A percentile compares a stretch with the other conserved stretches of the same genome.
These are phyloP conservation scores for Ceratonia siliqua DNA, from an alignment of 306 rosid genomes.

Conservation along the genomic window DNA sequence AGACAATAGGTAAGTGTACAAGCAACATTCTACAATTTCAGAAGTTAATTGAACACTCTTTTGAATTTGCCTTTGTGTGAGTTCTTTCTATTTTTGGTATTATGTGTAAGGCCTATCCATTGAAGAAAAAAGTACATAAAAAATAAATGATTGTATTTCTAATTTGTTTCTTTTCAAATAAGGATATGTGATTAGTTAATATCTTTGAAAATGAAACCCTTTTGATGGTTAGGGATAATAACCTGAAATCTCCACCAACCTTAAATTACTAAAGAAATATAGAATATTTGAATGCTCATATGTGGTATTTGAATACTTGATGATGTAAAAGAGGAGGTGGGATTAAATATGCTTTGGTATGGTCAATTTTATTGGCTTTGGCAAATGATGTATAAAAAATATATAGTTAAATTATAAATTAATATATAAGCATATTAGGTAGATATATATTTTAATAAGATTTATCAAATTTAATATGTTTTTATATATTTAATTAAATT, in stretches of 20 bases:
- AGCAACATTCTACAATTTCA: not conserved
- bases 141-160: too few species aligned
- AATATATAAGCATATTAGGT: too few species aligned
- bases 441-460: too few species aligned
- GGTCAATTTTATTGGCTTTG: slow-evolving; percentile 7
- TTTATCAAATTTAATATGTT: too few species aligned
- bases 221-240: not conserved
- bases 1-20: not conserved
- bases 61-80: not conserved
- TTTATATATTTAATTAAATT: too few species aligned
- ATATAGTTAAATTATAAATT: too few species aligned
- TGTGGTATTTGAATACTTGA: not conserved
- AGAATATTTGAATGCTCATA: not conserved
- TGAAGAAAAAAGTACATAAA: not conserved
- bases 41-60: not conserved
- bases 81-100: too few species aligned
- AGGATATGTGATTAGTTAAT: not conserved
- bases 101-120: not conserved
- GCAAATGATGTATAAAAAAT: too few species aligned
- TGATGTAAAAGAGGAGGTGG: slow-evolving; percentile 17
- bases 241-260: not conserved
- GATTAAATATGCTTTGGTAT: not conserved
- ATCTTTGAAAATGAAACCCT: not conserved
- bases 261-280: not conserved
- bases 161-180: not conserved